phyloP scores from a whole-genome alignment of 169 alveolate species.

The Sarcocystis neurona region DNA sequence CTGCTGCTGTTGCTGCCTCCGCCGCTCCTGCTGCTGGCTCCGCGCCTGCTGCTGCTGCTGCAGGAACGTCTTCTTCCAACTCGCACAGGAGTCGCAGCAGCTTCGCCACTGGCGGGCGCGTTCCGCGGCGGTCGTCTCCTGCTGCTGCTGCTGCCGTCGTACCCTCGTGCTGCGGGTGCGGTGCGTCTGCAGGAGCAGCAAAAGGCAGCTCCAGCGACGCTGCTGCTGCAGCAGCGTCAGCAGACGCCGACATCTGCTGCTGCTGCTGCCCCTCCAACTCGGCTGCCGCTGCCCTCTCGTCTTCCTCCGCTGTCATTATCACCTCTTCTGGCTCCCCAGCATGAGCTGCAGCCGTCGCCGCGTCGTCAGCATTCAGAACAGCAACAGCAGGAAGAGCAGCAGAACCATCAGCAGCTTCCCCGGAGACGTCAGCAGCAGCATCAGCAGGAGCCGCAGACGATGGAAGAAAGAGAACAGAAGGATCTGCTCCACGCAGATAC shows the following conservation, averaged over 20 bases:
- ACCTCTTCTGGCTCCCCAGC: background rate
- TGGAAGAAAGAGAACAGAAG: background rate
- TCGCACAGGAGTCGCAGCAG: background rate
- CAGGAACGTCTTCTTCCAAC: too few species aligned
- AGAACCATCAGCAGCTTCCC: too few species aligned
- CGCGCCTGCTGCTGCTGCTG: background rate
- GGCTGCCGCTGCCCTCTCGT: background rate
- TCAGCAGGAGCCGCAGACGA: background rate
- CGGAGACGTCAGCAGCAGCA: background rate
- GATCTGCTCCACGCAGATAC: background rate
- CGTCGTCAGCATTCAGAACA: too few species aligned
- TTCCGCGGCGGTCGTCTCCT: background rate
- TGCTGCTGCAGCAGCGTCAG: background rate
- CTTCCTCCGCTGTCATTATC: background rate
- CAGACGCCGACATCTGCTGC: background rate
- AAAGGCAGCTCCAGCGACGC: background rate
- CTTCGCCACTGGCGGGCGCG: background rate
- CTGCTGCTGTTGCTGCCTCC: background rate
- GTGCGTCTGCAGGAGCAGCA: background rate
- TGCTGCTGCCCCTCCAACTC: background rate
- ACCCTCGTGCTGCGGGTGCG: constrained; percentile 8
- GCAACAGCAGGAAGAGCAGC: too few species aligned
- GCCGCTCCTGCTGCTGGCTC: background rate
- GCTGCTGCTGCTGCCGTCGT: constrained; percentile 1
- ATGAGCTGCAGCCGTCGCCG: background rate